Percentiles rank a stretch among this genome's conserved stretches.
phyloP scores from a whole-genome alignment of 192 early-diverging fungal genomes.

The Entomortierella parvispora region DNA sequence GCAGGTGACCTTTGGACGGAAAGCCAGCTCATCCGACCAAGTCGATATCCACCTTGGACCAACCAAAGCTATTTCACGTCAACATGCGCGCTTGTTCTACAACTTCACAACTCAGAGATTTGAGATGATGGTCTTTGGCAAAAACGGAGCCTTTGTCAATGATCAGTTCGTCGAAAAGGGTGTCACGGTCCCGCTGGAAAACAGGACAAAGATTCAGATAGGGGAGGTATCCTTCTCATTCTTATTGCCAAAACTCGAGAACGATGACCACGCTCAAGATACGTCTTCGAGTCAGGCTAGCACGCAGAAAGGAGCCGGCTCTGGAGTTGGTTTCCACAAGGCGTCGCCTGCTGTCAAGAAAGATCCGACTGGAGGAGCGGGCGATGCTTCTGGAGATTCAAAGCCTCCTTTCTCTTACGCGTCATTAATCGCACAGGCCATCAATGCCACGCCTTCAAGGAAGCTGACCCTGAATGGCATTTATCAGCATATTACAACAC shows the following conservation, averaged over 20 bases:
- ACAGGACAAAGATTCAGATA: conserved; percentile 85
- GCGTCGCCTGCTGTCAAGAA: background rate
- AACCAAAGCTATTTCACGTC: conserved; percentile 86
- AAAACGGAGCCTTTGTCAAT: conserved; percentile 91
- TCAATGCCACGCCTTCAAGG: conserved; percentile 75
- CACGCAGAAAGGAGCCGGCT: conserved; percentile 3
- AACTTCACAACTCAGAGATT: conserved; percentile 84
- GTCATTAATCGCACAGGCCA: conserved; percentile 90
- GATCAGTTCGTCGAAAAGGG: conserved; percentile 80
- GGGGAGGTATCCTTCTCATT: conserved; percentile 85
- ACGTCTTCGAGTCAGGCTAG: conserved; percentile 4
- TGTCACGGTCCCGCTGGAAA: conserved; percentile 68
- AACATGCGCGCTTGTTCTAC: conserved; percentile 87
- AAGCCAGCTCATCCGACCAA: conserved; percentile 66
- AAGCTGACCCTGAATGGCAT: conserved; percentile 90
- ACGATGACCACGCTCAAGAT: conserved; percentile 43
- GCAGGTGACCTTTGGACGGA: conserved; percentile 81
- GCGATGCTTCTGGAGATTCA: conserved; percentile 32
- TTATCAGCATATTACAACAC: conserved; percentile 83
- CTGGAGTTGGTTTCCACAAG: background rate
- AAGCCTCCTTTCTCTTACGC: conserved; percentile 93
- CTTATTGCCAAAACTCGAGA: conserved; percentile 71
- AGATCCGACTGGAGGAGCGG: background rate
- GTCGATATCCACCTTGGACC: conserved; percentile 90
- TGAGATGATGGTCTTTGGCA: conserved; percentile 88